Conservation (phyloP, 768 basidiomycete genomes). For the Suillus bovinus region DNA sequence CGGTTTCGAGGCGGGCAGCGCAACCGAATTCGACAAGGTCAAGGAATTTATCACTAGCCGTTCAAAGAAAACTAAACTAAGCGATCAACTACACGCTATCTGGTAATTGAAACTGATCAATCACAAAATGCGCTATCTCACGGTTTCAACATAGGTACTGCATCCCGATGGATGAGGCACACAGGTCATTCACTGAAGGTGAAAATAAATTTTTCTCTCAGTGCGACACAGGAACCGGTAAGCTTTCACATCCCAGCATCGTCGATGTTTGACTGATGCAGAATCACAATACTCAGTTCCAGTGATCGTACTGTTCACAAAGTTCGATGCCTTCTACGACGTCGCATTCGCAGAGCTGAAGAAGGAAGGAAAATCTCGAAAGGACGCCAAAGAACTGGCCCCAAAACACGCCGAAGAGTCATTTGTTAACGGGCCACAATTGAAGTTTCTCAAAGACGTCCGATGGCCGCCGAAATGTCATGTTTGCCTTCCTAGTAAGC, state of each 20-base stretch:
- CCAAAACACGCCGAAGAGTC: slow-evolving; percentile 15
- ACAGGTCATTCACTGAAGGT: slow-evolving; percentile 26
- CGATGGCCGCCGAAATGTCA: background rate
- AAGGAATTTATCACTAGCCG: background rate
- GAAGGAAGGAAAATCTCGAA: slow-evolving; percentile 12
- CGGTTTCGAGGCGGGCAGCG: too few relatives aligned
- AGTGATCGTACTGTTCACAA: slow-evolving; percentile 40
- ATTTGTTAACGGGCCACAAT: background rate
- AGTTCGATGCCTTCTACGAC: slow-evolving; percentile 34
- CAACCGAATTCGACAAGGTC: background rate
- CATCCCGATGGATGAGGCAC: slow-evolving; percentile 27
- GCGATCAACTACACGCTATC: slow-evolving; percentile 38
- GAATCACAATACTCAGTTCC: slow-evolving; percentile 30
- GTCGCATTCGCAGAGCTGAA: slow-evolving; percentile 19
- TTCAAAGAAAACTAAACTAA: background rate
- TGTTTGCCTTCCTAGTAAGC: slow-evolving; percentile 3
- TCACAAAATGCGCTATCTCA: background rate
- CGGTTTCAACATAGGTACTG: slow-evolving; percentile 38
- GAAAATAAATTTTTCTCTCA: slow-evolving; percentile 26
- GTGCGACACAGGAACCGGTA: slow-evolving; percentile 13
- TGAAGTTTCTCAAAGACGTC: background rate
- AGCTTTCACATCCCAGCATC: background rate
- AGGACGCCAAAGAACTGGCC: slow-evolving; percentile 16
- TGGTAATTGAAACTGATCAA: slow-evolving; percentile 29
- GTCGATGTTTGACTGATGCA: background rate